Base-by-base conservation (phyloP, 257 asterid species). In the Solanum bulbocastanum region DNA sequence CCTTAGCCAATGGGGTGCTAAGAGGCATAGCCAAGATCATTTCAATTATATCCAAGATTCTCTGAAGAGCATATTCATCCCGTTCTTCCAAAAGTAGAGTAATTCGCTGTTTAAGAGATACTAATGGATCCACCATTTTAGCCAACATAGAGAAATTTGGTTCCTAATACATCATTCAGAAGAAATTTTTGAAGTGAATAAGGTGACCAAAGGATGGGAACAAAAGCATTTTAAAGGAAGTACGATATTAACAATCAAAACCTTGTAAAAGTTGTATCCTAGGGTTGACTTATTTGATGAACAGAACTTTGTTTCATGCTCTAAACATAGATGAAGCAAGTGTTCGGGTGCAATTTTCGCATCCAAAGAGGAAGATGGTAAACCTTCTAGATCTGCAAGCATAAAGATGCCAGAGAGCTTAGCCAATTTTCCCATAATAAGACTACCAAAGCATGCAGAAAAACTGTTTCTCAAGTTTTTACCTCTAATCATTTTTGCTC, bases 1-100 rank as follows among this genome's bases (percentile, higher is more conserved):
- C 96, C 96, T 95, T 94, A 66, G 98, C 99, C 52, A 96, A 98
- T 86, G 99, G 96, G 60, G 96, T 93, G 88, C 92, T 90, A 37
- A 95, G 91, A 74, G 98, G 99, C 69, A 97, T 92, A 88, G 96
- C 95, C 87, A 97, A 94, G 87, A 93, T 90, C 98, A 93, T 95
- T 83, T 95, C 98, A 89, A 91, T 90, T 69, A 92, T 93, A 88
- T 95, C 98, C 90, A 93, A 71, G 82, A 95, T 91, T 88, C 89
- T 94, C 91, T 89, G 94, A 89, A 95, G 96, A 81, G 95, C 93
- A 79, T 92, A 93, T 44, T 92, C 94, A 85, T 96, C 95, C 95
- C 95, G 93, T 88, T 95, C 98, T 27, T 91, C 89, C 89, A 94
- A 84, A 83, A 92, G 92, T 88, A 83, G 60, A 37, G 89, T 42